Conservation (phyloP, 768 basidiomycete genomes). For the Mycena indigotica region DNA sequence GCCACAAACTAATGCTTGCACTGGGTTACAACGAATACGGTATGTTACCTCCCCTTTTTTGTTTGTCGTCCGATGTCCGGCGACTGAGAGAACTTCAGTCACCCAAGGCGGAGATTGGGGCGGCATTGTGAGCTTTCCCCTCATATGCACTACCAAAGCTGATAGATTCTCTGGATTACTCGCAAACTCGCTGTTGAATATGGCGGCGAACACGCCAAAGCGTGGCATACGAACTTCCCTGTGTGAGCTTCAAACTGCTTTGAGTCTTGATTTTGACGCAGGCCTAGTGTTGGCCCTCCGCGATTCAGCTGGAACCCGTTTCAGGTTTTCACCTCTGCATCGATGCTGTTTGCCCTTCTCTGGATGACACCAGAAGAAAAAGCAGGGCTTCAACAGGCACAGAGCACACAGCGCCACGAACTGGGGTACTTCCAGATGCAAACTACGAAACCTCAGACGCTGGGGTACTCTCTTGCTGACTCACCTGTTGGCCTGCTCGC, state of each 20-base stretch:
- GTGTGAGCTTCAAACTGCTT: not conserved
- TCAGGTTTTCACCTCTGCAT: not conserved
- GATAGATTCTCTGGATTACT: conserved; percentile 26
- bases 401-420: conserved; percentile 28
- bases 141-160: not conserved
- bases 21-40: conserved; percentile 55
- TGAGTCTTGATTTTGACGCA: not conserved
- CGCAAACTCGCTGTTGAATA: conserved; percentile 31
- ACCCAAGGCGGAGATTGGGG: conserved; percentile 56
- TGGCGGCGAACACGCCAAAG: conserved; percentile 42
- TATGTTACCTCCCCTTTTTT: conserved; percentile 14
- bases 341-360: conserved; percentile 3
- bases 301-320: not conserved
- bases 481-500: conserved; percentile 59
- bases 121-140: not conserved
- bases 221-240: conserved; percentile 7
- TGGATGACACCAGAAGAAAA: conserved; percentile 30
- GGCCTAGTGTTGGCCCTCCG: not conserved
- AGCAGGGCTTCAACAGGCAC: conserved; percentile 36
- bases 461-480: conserved; percentile 57
- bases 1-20: conserved; percentile 50
- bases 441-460: conserved; percentile 52
- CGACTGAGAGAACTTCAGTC: conserved; percentile 30
- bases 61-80: not conserved
- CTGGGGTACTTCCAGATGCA: conserved; percentile 41